These are phyloP conservation scores for Schizosaccharomyces versatilis DNA, from an alignment of 1,139 yeast genomes.

Conservation along the genomic window DNA sequence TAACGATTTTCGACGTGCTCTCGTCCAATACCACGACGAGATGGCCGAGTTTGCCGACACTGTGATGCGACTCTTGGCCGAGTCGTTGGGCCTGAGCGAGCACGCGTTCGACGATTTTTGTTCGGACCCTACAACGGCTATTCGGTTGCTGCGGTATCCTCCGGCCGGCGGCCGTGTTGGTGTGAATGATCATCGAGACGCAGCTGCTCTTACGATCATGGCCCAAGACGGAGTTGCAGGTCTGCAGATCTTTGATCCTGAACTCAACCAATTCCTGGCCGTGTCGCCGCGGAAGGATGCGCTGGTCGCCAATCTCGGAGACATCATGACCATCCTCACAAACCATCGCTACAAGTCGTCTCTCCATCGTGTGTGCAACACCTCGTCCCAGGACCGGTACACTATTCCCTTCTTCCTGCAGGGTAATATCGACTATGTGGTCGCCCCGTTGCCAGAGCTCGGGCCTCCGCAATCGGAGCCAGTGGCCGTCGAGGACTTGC, in stretches of 20 bases:
- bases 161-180: not conserved
- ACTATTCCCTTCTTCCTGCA: slow-evolving; percentile 19
- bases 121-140: slow-evolving; percentile 24
- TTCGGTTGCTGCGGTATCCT: slow-evolving; percentile 39
- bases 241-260: slow-evolving; percentile 3
- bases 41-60: not conserved
- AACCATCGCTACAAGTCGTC: slow-evolving; percentile 19
- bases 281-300: slow-evolving; percentile 18
- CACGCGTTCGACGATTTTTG: slow-evolving; percentile 1
- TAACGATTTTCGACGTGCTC: not conserved
- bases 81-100: not conserved
- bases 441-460: not conserved
- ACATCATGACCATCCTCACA: slow-evolving; percentile 18
- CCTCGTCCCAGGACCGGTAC: slow-evolving; percentile 16
- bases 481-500: not conserved
- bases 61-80: not conserved
- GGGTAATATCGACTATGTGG: slow-evolving; percentile 11
- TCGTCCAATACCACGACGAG: not conserved
- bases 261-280: slow-evolving; percentile 16
- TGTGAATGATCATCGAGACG: not conserved
- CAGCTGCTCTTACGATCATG: slow-evolving; percentile 1
- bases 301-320: slow-evolving; percentile 21
- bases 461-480: not conserved
- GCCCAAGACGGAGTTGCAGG: slow-evolving; percentile 4
- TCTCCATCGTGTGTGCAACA: slow-evolving; percentile 19